Conservation (phyloP, 768 basidiomycete genomes). For the Neoboletus subvelutipes region DNA sequence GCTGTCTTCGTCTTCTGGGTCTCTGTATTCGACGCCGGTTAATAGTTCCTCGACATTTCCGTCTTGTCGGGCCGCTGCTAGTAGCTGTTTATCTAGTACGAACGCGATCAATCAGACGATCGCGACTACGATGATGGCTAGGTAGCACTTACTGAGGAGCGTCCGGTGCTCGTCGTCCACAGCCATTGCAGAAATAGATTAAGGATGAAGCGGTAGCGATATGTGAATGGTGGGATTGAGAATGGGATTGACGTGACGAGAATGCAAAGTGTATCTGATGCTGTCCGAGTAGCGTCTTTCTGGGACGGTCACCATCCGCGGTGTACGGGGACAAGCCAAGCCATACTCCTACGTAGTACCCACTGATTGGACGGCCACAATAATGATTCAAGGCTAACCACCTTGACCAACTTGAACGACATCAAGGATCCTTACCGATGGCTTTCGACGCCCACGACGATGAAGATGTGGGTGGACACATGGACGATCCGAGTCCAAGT, state of each 20-base stretch:
- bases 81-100: constrained; percentile 24
- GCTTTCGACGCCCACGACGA: constrained; percentile 1
- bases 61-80: constrained; percentile 23
- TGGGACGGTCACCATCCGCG: neutral
- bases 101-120: neutral
- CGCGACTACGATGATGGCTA: neutral
- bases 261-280: neutral
- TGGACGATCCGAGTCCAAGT: neutral
- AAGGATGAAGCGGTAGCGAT: neutral
- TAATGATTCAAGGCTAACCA: neutral
- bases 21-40: constrained; percentile 17
- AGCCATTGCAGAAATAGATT: constrained; percentile 13
- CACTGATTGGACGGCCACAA: neutral
- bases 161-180: constrained; percentile 8
- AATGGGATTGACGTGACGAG: neutral
- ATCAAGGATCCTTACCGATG: constrained; percentile 4
- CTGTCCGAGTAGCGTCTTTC: neutral
- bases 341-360: neutral
- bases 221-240: neutral
- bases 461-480: constrained; percentile 7
- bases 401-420: neutral
- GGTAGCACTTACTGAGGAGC: constrained; percentile 21
- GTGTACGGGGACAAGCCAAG: neutral
- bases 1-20: constrained; percentile 10
- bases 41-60: constrained; percentile 31